Evolutionary conservation across 495 filamentous ascomycete genomes (phyloP).

Genomic region (Lophiotrema nucula): DNA sequence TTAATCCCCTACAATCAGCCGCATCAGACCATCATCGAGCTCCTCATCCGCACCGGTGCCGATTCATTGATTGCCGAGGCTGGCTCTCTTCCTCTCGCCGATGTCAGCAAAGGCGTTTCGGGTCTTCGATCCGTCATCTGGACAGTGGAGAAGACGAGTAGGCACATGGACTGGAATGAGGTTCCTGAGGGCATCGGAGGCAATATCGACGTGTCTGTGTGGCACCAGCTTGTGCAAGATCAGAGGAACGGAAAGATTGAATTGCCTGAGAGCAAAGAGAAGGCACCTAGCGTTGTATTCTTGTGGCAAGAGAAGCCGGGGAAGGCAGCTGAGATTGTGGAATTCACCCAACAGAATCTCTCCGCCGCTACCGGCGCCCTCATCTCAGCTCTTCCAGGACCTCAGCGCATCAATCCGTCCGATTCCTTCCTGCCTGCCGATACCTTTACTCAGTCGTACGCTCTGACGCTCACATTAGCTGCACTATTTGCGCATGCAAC

Average conservation of each 20-base stretch:
- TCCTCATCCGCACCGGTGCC: slow-evolving; percentile 67
- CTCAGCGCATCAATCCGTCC: slow-evolving; percentile 65
- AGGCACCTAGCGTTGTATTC: slow-evolving; percentile 38
- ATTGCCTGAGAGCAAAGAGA: slow-evolving; percentile 45
- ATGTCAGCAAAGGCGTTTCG: slow-evolving; percentile 63
- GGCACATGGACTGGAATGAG: slow-evolving; percentile 89
- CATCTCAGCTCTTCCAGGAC: slow-evolving; percentile 67
- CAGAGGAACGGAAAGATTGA: slow-evolving; percentile 48
- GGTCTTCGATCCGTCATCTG: slow-evolving; percentile 78
- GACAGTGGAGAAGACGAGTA: slow-evolving; percentile 88
- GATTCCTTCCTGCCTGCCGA: slow-evolving; percentile 91
- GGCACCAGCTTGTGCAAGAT: slow-evolving; percentile 80
- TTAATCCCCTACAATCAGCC: slow-evolving; percentile 79
- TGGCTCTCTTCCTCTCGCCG: slow-evolving; percentile 79
- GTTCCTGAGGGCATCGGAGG: slow-evolving; percentile 71
- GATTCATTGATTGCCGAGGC: slow-evolving; percentile 83
- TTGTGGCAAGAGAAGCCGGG: slow-evolving; percentile 43
- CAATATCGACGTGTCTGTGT: slow-evolving; percentile 73
- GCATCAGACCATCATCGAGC: slow-evolving; percentile 60
- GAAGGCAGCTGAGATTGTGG: slow-evolving; percentile 63
- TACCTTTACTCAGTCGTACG: slow-evolving; percentile 73
- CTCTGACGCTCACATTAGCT: slow-evolving; percentile 74
- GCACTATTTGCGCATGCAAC: slow-evolving; percentile 82
- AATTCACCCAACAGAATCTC: slow-evolving; percentile 77
- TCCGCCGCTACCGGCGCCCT: slow-evolving; percentile 77